phyloP scores from a whole-genome alignment of 2,329 filamentous ascomycete genomes.

The Hymenoscyphus salicellus region DNA sequence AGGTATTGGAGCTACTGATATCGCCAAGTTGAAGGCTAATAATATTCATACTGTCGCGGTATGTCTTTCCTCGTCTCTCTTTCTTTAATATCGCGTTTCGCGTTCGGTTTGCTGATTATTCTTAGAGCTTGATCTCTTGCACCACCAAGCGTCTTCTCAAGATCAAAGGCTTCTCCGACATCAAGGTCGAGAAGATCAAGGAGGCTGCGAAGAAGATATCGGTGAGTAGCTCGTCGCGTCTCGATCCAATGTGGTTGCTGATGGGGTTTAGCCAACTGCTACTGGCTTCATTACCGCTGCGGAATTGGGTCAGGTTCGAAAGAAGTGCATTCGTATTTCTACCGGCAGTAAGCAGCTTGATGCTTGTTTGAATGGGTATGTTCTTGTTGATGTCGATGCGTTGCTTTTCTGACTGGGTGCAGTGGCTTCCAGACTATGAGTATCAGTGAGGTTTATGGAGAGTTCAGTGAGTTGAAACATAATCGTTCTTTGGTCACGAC shows the following conservation, averaged over 20 bases:
- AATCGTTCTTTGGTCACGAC: neutral
- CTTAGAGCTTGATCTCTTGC: slow-evolving; percentile 57
- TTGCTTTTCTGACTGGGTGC: slow-evolving; percentile 11
- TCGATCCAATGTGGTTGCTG: slow-evolving; percentile 10
- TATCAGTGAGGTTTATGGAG: slow-evolving; percentile 63
- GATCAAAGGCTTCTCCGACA: slow-evolving; percentile 68
- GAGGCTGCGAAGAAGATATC: slow-evolving; percentile 53
- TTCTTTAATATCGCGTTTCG: no score
- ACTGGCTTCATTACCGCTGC: slow-evolving; percentile 64
- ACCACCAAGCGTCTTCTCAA: slow-evolving; percentile 59
- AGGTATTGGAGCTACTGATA: slow-evolving; percentile 64
- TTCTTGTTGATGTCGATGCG: neutral
- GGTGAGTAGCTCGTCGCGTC: slow-evolving; percentile 24
- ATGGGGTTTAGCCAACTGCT: slow-evolving; percentile 48
- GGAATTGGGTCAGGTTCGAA: slow-evolving; percentile 61
- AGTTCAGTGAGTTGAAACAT: slow-evolving; percentile 45
- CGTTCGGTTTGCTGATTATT: slow-evolving; percentile 5
- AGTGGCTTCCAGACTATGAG: slow-evolving; percentile 69
- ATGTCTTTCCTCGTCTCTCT: slow-evolving; percentile 25
- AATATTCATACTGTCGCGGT: slow-evolving; percentile 64
- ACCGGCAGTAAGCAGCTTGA: slow-evolving; percentile 70
- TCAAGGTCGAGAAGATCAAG: slow-evolving; percentile 69
- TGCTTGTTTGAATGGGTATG: slow-evolving; percentile 59
- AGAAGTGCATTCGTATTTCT: slow-evolving; percentile 61
- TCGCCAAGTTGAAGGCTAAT: slow-evolving; percentile 61